A percentile compares a stretch with the other conserved stretches of the same genome.
Evolutionary conservation across 129 eudicot species (phyloP).

Genomic region (Flaveria ramosissima): DNA sequence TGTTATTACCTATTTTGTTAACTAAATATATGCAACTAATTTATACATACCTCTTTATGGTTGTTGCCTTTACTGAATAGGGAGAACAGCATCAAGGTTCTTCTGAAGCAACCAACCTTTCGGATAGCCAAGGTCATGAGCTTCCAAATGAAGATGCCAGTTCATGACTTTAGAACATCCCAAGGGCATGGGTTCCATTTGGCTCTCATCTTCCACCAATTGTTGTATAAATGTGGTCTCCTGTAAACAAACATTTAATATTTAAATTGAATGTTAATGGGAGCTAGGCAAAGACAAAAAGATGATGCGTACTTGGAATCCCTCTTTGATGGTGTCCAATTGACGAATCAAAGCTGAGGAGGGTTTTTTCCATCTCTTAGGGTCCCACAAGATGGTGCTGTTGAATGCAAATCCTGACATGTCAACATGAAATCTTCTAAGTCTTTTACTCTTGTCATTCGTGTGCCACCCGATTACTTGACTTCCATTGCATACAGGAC

Average conservation of each 20-base stretch:
- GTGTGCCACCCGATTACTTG: slow-evolving; percentile 95
- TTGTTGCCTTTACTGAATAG: slow-evolving; percentile 43
- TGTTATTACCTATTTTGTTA: no score
- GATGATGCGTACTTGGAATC: slow-evolving; percentile 69
- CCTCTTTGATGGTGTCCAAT: slow-evolving; percentile 91
- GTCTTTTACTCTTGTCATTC: slow-evolving; percentile 88
- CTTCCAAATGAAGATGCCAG: slow-evolving; percentile 98
- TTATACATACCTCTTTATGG: slow-evolving; percentile 34
- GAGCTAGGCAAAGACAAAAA: not conserved
- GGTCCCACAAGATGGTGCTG: slow-evolving; percentile 97
- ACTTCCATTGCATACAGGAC: slow-evolving; percentile 93
- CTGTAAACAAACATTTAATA: slow-evolving; percentile 35
- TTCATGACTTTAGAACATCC: slow-evolving; percentile 81
- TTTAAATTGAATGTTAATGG: not conserved
- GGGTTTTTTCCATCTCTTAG: slow-evolving; percentile 86
- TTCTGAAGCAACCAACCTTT: slow-evolving; percentile 74
- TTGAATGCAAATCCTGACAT: slow-evolving; percentile 99
- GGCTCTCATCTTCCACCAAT: slow-evolving; percentile 90
- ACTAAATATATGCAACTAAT: slow-evolving; percentile 6
- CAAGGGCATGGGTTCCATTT: slow-evolving; percentile 83
- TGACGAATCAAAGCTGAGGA: slow-evolving; percentile 67
- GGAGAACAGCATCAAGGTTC: slow-evolving; percentile 61
- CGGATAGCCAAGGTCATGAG: slow-evolving; percentile 68
- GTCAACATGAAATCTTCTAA: slow-evolving; percentile 95
- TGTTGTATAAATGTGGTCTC: slow-evolving; percentile 97